Evolutionary conservation across 148 eudicot genomes (phyloP), one percentile per base, ranked within the genome.

Genomic region (Vaccinium corymbosum): DNA sequence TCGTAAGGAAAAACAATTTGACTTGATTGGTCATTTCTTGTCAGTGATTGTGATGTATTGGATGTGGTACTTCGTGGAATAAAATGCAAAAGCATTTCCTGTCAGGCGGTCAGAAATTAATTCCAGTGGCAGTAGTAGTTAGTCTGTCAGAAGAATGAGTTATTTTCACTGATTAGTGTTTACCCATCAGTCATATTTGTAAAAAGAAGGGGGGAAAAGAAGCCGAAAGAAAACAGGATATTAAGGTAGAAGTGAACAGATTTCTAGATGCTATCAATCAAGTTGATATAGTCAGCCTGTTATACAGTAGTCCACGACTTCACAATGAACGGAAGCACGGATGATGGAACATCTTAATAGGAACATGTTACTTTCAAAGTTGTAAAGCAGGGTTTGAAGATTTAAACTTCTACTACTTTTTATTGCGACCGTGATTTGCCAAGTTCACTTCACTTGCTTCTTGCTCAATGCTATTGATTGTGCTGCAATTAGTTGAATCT

Each of bases 381-480:
- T 27, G 73, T 12, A 68, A 68, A 68, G 19, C 73, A 29, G 73
- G 73, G 38, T 16, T 12, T 52, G 80, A 25, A 78, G 46, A 55
- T 78, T 77, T 25, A 6, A 78, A 51, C 22, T 32, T 82, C 2
- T 42, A 29, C 10, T 16, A 4, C 5, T 5, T 70, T 50, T 70
- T 46, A 22, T 46, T 61, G 68, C n/a, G 27, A 11, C 61, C 16
- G 16, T 9, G 57, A 22, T 25, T 14, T 49, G 50, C 29, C 22
- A 25, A 3, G 22, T 61, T 80, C 51, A 12, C 20, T 82, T 81
- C 27, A 52, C 46, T 70, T 10, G 64, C 42, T 71, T 82, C 84
- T 6, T 55, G 64, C 62, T 27, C 15, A 12, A 10, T 71, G 50
- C 57, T 51, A 29, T 52, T 46, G 10, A 5, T 72, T 71, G 12